Conservation (phyloP, 805 yeast genomes). For the Middelhovenomyces tepae region DNA sequence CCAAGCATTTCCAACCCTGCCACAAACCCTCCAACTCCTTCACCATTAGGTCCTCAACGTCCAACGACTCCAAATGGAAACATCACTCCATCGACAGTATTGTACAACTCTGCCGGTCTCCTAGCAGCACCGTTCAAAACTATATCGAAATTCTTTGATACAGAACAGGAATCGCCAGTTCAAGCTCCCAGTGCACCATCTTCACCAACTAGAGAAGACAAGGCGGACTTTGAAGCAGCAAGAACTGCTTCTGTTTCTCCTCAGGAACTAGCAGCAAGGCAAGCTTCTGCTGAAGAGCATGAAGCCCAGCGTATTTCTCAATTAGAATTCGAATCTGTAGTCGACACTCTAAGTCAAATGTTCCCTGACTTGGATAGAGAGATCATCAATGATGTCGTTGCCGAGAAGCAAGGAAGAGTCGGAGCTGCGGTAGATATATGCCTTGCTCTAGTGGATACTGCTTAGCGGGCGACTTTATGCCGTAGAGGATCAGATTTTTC, state of each 20-base stretch:
- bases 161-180: conserved; percentile 24
- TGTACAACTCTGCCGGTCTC: conserved; percentile 38
- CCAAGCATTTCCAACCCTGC: conserved; percentile 3
- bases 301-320: conserved; percentile 32
- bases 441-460: conserved; percentile 26
- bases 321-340: conserved; percentile 39
- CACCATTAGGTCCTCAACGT: conserved; percentile 5
- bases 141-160: conserved; percentile 26
- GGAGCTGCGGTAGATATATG: conserved; percentile 69
- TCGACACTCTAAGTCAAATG: conserved; percentile 50
- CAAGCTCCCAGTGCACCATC: conserved; percentile 9
- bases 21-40: conserved; percentile 2
- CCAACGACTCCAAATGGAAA: conserved; percentile 5
- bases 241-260: conserved; percentile 12
- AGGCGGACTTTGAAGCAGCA: conserved; percentile 1
- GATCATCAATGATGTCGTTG: conserved; percentile 60
- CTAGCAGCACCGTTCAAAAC: conserved; percentile 40
- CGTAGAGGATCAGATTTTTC: too few species aligned
- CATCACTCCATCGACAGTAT: conserved; percentile 26
- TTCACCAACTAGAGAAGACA: conserved; percentile 5
- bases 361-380: conserved; percentile 68
- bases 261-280: conserved; percentile 28
- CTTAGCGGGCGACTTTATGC: too few species aligned
- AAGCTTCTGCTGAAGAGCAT: conserved; percentile 30
- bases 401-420: conserved; percentile 53